These are phyloP conservation scores for Thamnidium elegans DNA, from an alignment of 192 early-diverging fungal genomes.

Conservation along the genomic window DNA sequence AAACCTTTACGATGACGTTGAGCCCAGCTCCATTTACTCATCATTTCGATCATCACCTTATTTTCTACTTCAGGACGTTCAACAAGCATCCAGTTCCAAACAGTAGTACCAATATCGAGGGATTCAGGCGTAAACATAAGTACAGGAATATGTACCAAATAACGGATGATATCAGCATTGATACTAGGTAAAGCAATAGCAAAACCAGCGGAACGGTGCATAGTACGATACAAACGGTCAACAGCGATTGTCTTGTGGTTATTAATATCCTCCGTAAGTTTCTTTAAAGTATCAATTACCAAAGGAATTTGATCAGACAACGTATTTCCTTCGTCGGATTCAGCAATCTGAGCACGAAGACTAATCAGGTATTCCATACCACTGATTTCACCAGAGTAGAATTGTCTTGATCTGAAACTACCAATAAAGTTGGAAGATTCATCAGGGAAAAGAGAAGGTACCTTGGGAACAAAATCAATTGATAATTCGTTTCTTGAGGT, in stretches of 20 bases:
- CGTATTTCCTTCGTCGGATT: constrained; percentile 19
- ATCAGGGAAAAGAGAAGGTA: constrained; percentile 42
- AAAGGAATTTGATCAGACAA: constrained; percentile 36
- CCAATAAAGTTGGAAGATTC: constrained; percentile 54
- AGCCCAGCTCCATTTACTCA: constrained; percentile 81
- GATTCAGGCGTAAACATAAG: constrained; percentile 72
- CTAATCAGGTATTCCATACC: constrained; percentile 34
- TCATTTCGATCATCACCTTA: constrained; percentile 81
- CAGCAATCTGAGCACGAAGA: constrained; percentile 7
- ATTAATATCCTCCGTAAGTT: constrained; percentile 42
- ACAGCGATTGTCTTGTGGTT: constrained; percentile 40
- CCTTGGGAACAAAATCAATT: constrained; percentile 36
- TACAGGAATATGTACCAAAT: constrained; percentile 86
- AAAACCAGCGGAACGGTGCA: constrained; percentile 56
- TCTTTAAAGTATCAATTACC: constrained; percentile 34
- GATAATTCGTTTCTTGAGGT: constrained; percentile 34
- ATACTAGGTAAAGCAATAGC: constrained; percentile 42
- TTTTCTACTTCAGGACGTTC: constrained; percentile 70
- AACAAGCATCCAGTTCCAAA: constrained; percentile 90
- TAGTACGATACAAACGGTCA: constrained; percentile 44
- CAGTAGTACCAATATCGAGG: constrained; percentile 77
- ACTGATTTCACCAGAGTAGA: constrained; percentile 51
- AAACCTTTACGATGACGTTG: constrained; percentile 77
- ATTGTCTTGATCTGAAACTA: constrained; percentile 47
- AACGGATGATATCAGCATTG: constrained; percentile 73